Evolutionary conservation across 371 early-diverging fungal species (phyloP), one percentile per base, ranked within the genome.

Genomic region (Actinomortierella wolfii): DNA sequence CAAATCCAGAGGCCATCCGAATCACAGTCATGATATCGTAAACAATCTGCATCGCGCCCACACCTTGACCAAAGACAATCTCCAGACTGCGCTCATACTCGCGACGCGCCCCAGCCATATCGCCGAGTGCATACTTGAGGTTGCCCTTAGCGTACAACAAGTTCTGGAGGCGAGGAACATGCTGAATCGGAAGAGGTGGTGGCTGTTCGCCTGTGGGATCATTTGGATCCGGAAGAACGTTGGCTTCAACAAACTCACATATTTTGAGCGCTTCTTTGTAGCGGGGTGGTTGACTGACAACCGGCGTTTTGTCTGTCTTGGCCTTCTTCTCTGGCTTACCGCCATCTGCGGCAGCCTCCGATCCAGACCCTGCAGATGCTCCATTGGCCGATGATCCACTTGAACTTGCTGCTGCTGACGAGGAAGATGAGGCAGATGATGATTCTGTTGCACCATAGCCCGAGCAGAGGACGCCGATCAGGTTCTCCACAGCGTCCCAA

Each of bases 401-500:
- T 0, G 60, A 17, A n/a, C 24, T 57, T 0, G 60, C 25, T n/a
- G 51, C 63, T 20, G 51, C 26, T 7, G 71, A 59, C 3, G 71
- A 25, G 24, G 61, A 54, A 14, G 61, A 13, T 9, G 68, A 55
- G 0, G 65, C 43, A 11, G 18, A 24, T 8, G 47, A 9, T 3
- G 47, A 49, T 46, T 67, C 67, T 49, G 70, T 50, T 25, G 59
- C 50, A 9, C 76, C 59, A 26, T 59, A 67, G 39, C 62, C 57
- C 41, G 74, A 81, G 71, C 92, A 91, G 41, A 94, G 76, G 9
- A 94, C 87, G 11, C 93, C 92, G 21, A 94, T 87, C 41, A 96
- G 79, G 59, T 94, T 94, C 66, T 94, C 92, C 6, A 90, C 91
- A 1, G 94, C 96, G 65, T 96, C 96, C 94, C 94, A 96, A 76